phyloP scores from a whole-genome alignment of 352 stramenopile species.

The Globisporangium nodosum region DNA sequence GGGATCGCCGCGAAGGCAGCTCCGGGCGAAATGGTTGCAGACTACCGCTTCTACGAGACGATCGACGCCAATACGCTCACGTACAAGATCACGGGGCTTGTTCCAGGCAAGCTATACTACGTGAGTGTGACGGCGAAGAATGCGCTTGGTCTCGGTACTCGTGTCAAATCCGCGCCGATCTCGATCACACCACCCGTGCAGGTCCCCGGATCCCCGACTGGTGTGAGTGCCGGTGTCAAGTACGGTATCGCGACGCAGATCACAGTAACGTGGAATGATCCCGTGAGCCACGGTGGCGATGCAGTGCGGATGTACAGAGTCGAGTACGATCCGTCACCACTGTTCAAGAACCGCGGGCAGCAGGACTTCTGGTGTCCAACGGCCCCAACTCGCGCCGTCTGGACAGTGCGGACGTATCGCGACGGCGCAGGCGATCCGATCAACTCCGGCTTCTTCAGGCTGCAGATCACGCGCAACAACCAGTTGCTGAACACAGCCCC shows the following conservation, averaged over 20 bases:
- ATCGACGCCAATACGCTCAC: conserved; percentile 44
- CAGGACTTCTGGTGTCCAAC: conserved; percentile 65
- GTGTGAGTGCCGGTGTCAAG: conserved; percentile 71
- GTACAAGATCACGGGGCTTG: conserved; percentile 68
- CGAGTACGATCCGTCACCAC: conserved; percentile 63
- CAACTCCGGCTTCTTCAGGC: conserved; percentile 44
- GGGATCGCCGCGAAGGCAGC: conserved; percentile 28
- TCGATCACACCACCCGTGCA: conserved; percentile 67
- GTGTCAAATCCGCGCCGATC: conserved; percentile 29
- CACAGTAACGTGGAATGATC: conserved; percentile 37
- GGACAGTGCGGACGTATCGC: conserved; percentile 37
- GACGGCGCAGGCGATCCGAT: conserved; percentile 26
- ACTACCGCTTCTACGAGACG: conserved; percentile 72
- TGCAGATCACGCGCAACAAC: conserved; percentile 49
- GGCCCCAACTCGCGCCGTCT: conserved; percentile 47
- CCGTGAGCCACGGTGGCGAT: conserved; percentile 49
- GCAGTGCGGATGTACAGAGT: conserved; percentile 70
- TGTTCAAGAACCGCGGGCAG: conserved; percentile 57
- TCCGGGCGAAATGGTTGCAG: conserved; percentile 47
- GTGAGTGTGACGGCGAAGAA: conserved; percentile 89
- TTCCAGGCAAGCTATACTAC: conserved; percentile 74
- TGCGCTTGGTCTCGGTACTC: conserved; percentile 47
- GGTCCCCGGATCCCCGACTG: conserved; percentile 58
- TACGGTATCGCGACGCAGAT: conserved; percentile 73
- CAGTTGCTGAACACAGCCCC: conserved; percentile 47